Evolutionary conservation across 129 eudicot genomes (phyloP), one percentile per base, ranked within the genome.

Genomic region (Flaveria robusta): DNA sequence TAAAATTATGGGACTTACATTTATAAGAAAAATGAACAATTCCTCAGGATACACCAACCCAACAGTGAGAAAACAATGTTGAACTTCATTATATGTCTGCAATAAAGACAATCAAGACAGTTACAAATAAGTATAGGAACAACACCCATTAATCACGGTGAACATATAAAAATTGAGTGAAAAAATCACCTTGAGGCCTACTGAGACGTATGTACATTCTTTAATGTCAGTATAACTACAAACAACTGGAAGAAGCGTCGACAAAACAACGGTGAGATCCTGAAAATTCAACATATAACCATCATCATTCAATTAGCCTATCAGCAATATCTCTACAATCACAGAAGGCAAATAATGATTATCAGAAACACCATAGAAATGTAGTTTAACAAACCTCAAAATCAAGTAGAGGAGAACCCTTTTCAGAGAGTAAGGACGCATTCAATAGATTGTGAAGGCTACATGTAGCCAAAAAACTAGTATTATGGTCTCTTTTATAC

Each of bases 31-130:
- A 78, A 78, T 37, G 70, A 91, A 95, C 64, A 91, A 78, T 76
- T 89, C 96, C 70, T 91, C 94, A 8, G 99, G 96, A 82, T 91
- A 95, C 34, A 95, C 97, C 86, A 73, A 39, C 62, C 94, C 99
- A 72, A 91, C 89, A 10, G 96, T 88, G 71, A 89, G 82, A 85
- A 91, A 95, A 87, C 99, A 95, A 83, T 81, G 97, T 50, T 91
- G 99, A 78, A 95, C 92, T 88, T 86, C 96, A 75, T 95, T 95
- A 79, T 95, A 95, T 29, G 99, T 91, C 99, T 95, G 91, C 87
- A 80, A 80, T 41, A 84, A 60, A 79, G 15, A 47, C n/a, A 60
- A 64, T 79, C 49, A 64, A 66, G 80, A 60, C n/a, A 29, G 45
- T 78, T 16, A 82, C 16, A 46, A 15, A 55, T 31, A 81, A 22